These are phyloP conservation scores for Paraphaeosphaeria minitans DNA, from an alignment of 2,329 filamentous ascomycete genomes.

Conservation along the genomic window DNA sequence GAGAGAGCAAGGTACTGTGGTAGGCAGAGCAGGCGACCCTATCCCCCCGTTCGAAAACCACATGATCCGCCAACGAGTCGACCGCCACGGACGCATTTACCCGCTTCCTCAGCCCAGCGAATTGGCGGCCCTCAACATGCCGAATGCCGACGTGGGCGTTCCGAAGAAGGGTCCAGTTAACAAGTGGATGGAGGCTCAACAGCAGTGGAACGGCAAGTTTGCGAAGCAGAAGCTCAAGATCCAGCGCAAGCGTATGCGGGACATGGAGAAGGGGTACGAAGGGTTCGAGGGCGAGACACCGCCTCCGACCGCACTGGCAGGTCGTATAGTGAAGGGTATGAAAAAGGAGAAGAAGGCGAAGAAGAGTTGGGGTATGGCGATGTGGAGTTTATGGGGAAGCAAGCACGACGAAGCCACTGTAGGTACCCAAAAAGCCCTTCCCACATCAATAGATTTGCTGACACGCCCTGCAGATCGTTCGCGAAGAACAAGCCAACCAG, in stretches of 20 bases:
- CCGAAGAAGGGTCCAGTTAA: conserved; percentile 79
- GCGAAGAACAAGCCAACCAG: conserved; percentile 41
- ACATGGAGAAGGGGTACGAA: conserved; percentile 73
- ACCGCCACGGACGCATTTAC: conserved; percentile 75
- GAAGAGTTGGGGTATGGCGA: conserved; percentile 74
- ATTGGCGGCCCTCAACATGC: conserved; percentile 69
- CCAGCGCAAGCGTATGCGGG: conserved; percentile 73
- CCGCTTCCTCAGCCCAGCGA: conserved; percentile 68
- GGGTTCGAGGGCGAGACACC: conserved; percentile 74
- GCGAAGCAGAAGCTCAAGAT: conserved; percentile 70
- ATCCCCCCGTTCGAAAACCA: conserved; percentile 78
- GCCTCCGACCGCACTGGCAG: conserved; percentile 82
- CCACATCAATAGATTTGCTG: not conserved
- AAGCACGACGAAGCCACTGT: conserved; percentile 84
- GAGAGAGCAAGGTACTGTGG: conserved; percentile 30
- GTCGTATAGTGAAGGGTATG: conserved; percentile 62
- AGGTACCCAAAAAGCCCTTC: conserved; percentile 15
- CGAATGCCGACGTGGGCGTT: conserved; percentile 71
- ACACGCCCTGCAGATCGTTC: conserved; percentile 35
- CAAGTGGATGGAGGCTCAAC: conserved; percentile 81
- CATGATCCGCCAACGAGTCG: conserved; percentile 91
- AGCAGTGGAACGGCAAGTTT: conserved; percentile 75
- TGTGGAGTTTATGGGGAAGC: conserved; percentile 89
- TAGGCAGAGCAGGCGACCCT: conserved; percentile 86
- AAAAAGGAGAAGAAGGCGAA: conserved; percentile 59